Percentiles rank a stretch among this genome's conserved stretches.
These are phyloP conservation scores for Naegleria fowleri DNA, from an alignment of 208 protist species.

Conservation along the genomic window DNA sequence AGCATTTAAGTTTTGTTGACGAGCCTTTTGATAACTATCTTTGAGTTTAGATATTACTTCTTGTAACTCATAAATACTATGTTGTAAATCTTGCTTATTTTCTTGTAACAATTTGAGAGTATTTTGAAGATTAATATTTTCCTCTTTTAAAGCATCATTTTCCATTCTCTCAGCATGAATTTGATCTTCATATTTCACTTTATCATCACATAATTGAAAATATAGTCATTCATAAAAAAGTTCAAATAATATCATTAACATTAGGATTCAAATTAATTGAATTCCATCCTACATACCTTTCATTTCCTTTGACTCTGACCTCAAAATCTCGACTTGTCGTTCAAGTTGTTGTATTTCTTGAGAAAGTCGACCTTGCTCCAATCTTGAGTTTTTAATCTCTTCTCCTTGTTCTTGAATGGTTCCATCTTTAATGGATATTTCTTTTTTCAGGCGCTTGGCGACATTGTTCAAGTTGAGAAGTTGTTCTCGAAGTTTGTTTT, in stretches of 20 bases:
- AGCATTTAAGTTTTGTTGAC: neutral
- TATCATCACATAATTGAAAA: too few relatives aligned
- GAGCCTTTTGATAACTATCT: neutral
- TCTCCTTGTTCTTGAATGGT: neutral
- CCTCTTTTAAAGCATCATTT: neutral
- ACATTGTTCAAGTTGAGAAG: neutral
- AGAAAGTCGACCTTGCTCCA: neutral
- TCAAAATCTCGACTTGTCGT: neutral
- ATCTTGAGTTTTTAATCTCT: neutral
- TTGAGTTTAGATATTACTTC: neutral
- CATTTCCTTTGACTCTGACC: neutral
- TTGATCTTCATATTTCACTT: neutral
- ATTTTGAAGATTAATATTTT: neutral
- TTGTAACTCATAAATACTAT: neutral
- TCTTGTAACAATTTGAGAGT: neutral
- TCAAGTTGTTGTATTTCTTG: neutral
- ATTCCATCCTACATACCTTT: neutral
- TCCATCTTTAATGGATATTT: neutral
- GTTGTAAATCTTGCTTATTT: neutral
- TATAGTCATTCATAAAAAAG: too few relatives aligned
- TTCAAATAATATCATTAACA: too few relatives aligned
- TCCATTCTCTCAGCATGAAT: neutral
- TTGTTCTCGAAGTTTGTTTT: neutral
- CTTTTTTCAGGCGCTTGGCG: neutral
- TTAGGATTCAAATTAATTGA: too few relatives aligned